Conservation (phyloP, 192 early-diverging fungal genomes). For the Coemansia sp. region DNA sequence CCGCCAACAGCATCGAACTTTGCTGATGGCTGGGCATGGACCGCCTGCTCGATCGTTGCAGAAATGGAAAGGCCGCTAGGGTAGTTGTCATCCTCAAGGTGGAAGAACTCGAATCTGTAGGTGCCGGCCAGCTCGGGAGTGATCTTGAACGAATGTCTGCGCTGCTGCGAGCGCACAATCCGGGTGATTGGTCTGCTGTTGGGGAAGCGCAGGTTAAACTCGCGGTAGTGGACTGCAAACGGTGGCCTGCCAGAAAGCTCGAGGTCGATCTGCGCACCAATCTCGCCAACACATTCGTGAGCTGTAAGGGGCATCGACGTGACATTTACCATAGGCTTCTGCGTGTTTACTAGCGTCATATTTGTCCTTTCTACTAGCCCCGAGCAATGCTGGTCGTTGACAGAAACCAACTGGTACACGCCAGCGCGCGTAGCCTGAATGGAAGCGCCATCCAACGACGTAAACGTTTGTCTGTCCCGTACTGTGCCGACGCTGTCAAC, state of each 20-base stretch:
- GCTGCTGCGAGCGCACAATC: slow-evolving; percentile 38
- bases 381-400: slow-evolving; percentile 39
- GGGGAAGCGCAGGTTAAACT: slow-evolving; percentile 41
- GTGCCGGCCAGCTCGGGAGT: slow-evolving; percentile 46
- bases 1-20: slow-evolving; percentile 22
- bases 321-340: slow-evolving; percentile 27
- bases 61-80: slow-evolving; percentile 44
- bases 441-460: slow-evolving; percentile 4
- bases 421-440: slow-evolving; percentile 33
- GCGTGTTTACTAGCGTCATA: slow-evolving; percentile 31
- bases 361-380: slow-evolving; percentile 12
- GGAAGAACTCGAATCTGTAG: slow-evolving; percentile 50
- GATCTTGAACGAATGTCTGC: slow-evolving; percentile 31
- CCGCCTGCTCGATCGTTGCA: slow-evolving; percentile 20
- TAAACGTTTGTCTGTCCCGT: slow-evolving; percentile 21
- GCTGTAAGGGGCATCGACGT: slow-evolving; percentile 44
- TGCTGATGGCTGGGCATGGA: slow-evolving; percentile 54
- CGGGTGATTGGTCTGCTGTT: slow-evolving; percentile 23
- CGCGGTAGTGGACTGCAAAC: slow-evolving; percentile 47
- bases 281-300: slow-evolving; percentile 52
- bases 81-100: slow-evolving; percentile 50
- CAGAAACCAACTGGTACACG: slow-evolving; percentile 28
- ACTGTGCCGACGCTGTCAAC: slow-evolving; percentile 9
- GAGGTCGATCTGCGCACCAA: slow-evolving; percentile 44
- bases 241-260: slow-evolving; percentile 50